Conservation (phyloP, 164 flowering plant genomes). For the Aristolochia californica region DNA sequence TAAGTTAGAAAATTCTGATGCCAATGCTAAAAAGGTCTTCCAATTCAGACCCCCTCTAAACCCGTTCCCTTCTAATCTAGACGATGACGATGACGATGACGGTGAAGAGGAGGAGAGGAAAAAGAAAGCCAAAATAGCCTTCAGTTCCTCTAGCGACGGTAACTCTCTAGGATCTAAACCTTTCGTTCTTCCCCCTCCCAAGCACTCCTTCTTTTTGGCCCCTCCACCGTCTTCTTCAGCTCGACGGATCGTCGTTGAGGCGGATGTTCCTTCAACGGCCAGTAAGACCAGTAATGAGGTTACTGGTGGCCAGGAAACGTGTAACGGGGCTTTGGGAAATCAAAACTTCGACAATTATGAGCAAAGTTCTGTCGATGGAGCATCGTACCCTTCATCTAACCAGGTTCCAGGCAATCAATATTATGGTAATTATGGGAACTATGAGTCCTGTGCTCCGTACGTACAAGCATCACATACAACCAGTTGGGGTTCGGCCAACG, state of each 20-base stretch:
- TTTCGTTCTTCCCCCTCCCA: slow-evolving; percentile 69
- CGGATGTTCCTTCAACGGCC: slow-evolving; percentile 18
- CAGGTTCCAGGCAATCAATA: background rate
- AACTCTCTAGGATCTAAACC: slow-evolving; percentile 38
- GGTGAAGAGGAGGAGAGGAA: slow-evolving; percentile 26
- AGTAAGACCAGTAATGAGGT: slow-evolving; percentile 5
- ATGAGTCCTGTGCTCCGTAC: slow-evolving; percentile 12
- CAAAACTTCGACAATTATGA: slow-evolving; percentile 1
- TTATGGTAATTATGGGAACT: slow-evolving; percentile 5
- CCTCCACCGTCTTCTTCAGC: slow-evolving; percentile 28
- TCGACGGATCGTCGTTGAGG: slow-evolving; percentile 48
- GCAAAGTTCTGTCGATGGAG: background rate
- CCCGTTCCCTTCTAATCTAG: slow-evolving; percentile 9
- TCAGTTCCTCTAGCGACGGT: background rate
- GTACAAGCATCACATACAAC: slow-evolving; percentile 11
- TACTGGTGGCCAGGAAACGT: slow-evolving; percentile 3
- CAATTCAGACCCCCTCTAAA: slow-evolving; percentile 51
- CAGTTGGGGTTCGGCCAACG: slow-evolving; percentile 9
- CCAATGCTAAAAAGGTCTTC: slow-evolving; percentile 44
- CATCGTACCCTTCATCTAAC: background rate
- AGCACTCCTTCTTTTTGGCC: slow-evolving; percentile 41
- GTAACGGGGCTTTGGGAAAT: background rate
- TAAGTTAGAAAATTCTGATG: background rate
- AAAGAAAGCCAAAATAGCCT: slow-evolving; percentile 15
- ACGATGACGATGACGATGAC: slow-evolving; percentile 28